A percentile compares a stretch with the other conserved stretches of the same genome.
phyloP scores from a whole-genome alignment of 1,284 basidiomycete species.

The Vanrija sp. region DNA sequence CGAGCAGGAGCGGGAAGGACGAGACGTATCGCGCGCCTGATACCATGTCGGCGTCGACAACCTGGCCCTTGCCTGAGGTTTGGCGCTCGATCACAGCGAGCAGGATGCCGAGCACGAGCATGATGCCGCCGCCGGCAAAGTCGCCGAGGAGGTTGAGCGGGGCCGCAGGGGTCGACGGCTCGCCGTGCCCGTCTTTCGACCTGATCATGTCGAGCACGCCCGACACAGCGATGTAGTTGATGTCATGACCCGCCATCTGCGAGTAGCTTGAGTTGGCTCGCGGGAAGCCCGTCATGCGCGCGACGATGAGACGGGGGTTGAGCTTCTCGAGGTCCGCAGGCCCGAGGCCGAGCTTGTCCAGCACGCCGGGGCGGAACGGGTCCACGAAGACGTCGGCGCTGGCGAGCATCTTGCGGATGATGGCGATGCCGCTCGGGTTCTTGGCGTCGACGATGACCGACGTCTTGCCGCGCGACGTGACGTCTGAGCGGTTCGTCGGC shows the following conservation, averaged over 20 bases:
- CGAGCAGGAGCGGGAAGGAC: constrained; percentile 7
- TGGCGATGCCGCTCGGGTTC: constrained; percentile 1
- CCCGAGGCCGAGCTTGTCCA: constrained; percentile 17
- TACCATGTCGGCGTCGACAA: constrained; percentile 19
- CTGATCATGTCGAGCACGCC: constrained; percentile 15
- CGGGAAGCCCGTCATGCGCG: constrained; percentile 17
- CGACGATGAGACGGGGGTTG: constrained; percentile 18
- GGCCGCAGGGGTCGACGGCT: constrained; percentile 2
- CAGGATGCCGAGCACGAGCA: constrained; percentile 18
- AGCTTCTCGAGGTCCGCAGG: not conserved
- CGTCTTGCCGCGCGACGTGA: constrained; percentile 9
- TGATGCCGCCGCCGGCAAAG: constrained; percentile 19
- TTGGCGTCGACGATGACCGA: constrained; percentile 12
- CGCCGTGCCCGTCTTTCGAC: not conserved
- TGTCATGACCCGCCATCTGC: constrained; percentile 18
- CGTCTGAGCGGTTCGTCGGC: not conserved
- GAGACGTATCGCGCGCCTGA: constrained; percentile 13
- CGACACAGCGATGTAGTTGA: constrained; percentile 19
- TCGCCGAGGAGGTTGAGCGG: constrained; percentile 19
- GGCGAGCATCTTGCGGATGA: constrained; percentile 4
- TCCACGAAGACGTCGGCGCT: constrained; percentile 16
- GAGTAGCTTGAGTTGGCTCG: constrained; percentile 3
- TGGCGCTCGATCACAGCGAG: constrained; percentile 11
- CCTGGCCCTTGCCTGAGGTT: constrained; percentile 15
- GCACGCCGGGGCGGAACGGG: constrained; percentile 18